Percentiles rank a stretch among this genome's conserved stretches.
Evolutionary conservation across 1,284 basidiomycete genomes (phyloP).

Genomic region (Ceratobasidium sp.): DNA sequence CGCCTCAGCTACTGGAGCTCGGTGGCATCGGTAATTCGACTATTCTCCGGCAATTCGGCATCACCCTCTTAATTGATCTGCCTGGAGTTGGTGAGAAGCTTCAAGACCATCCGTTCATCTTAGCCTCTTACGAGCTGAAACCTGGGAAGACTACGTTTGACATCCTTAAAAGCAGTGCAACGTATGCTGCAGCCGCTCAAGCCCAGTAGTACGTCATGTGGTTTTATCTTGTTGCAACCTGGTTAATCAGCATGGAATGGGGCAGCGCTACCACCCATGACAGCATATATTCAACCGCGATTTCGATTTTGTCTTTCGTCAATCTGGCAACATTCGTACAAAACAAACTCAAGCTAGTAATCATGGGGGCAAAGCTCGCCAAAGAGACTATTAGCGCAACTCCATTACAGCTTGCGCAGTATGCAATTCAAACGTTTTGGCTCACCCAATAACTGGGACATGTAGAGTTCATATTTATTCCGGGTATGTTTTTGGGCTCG

Average conservation of each 20-base stretch:
- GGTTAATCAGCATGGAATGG: not conserved
- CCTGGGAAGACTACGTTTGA: constrained; percentile 42
- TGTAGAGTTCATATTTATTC: constrained; percentile 47
- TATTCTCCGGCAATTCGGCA: constrained; percentile 54
- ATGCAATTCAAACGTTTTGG: constrained; percentile 21
- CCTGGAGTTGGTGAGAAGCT: constrained; percentile 59
- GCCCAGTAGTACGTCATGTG: constrained; percentile 39
- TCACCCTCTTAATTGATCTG: constrained; percentile 55
- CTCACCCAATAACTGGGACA: constrained; percentile 45
- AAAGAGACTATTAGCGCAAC: not conserved
- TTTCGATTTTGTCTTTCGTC: constrained; percentile 38
- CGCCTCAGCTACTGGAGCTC: constrained; percentile 62
- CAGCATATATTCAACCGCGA: constrained; percentile 35
- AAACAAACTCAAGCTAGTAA: not conserved
- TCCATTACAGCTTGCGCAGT: constrained; percentile 11
- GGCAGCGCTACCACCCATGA: constrained; percentile 37
- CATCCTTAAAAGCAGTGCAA: constrained; percentile 37
- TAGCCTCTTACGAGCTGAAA: constrained; percentile 40
- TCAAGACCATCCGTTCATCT: constrained; percentile 52
- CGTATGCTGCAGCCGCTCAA: constrained; percentile 35
- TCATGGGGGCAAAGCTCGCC: not conserved
- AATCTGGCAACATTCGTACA: constrained; percentile 24
- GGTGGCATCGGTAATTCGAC: constrained; percentile 61
- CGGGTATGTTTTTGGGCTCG: not conserved
- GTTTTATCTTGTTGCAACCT: not conserved